These are phyloP conservation scores for Umbilicus rupestris DNA, from an alignment of 164 flowering plant species.

Conservation along the genomic window DNA sequence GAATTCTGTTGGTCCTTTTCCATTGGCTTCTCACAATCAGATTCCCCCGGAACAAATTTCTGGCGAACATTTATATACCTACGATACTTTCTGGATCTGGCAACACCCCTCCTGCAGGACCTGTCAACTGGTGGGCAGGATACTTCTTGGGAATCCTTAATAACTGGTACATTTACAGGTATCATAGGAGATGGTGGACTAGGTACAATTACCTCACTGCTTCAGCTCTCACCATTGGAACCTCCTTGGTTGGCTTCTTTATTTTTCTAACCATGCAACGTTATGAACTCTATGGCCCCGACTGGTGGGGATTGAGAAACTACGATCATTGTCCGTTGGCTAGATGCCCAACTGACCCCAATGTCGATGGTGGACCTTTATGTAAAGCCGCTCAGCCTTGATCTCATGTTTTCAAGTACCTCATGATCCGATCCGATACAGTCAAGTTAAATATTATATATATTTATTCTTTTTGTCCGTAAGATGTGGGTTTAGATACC, in stretches of 20 bases:
- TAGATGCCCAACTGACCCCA: not conserved
- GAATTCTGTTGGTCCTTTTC: not conserved
- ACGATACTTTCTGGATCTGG: not conserved
- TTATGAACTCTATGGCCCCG: not conserved
- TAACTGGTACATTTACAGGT: not conserved
- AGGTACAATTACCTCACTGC: constrained; percentile 7
- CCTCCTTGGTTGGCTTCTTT: not conserved
- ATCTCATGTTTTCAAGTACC: not conserved
- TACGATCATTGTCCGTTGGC: not conserved
- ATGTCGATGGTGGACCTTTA: not conserved
- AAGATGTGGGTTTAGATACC: too few relatives aligned
- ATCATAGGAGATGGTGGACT: constrained; percentile 5
- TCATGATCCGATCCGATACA: too few relatives aligned
- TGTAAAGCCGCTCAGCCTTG: not conserved
- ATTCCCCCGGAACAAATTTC: not conserved
- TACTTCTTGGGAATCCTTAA: not conserved
- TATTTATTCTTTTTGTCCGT: too few relatives aligned
- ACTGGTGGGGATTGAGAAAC: constrained; percentile 6
- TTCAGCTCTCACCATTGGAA: not conserved
- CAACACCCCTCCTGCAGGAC: not conserved
- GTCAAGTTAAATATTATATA: too few relatives aligned
- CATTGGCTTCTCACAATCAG: constrained; percentile 1
- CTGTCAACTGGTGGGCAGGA: constrained; percentile 3
- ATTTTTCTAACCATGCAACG: constrained; percentile 2
- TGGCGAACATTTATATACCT: not conserved